Percentiles rank a stretch among this genome's conserved stretches.
phyloP scores from a whole-genome alignment of 306 rosid genomes.

The Luffa acutangula region DNA sequence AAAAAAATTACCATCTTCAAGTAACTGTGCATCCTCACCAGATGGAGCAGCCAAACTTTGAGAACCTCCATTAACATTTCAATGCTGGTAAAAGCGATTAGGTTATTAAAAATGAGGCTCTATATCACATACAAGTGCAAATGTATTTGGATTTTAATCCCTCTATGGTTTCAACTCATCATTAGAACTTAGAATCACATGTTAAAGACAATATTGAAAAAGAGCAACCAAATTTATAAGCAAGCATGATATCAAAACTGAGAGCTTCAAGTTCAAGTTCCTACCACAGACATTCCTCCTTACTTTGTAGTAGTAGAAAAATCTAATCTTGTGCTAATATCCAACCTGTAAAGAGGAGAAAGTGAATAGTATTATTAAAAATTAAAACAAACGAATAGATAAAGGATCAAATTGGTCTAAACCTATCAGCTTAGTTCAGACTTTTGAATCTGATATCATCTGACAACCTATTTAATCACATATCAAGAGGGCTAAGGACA shows the following conservation, averaged over 20 bases:
- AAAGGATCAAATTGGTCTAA: background rate
- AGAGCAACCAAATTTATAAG: too few relatives aligned
- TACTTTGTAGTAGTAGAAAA: too few relatives aligned
- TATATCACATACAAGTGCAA: background rate
- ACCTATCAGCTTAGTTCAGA: background rate
- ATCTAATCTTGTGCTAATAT: too few relatives aligned
- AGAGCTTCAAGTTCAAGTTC: background rate
- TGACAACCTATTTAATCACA: background rate
- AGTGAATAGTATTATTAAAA: too few relatives aligned
- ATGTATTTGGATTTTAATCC: background rate
- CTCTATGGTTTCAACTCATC: too few relatives aligned
- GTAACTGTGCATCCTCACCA: background rate
- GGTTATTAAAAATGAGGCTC: background rate
- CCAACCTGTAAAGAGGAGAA: too few relatives aligned
- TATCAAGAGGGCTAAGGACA: background rate
- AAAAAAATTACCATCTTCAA: too few relatives aligned
- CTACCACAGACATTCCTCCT: too few relatives aligned
- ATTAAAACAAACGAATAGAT: background rate
- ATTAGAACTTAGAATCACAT: too few relatives aligned
- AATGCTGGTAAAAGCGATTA: too few relatives aligned
- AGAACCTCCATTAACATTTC: background rate
- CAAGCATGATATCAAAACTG: background rate
- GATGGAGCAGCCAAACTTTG: background rate
- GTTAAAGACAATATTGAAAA: too few relatives aligned
- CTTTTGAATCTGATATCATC: background rate